Evolutionary conservation across 345 rosid genomes (phyloP), one percentile per base, ranked within the genome.

Genomic region (Brassica carinata): DNA sequence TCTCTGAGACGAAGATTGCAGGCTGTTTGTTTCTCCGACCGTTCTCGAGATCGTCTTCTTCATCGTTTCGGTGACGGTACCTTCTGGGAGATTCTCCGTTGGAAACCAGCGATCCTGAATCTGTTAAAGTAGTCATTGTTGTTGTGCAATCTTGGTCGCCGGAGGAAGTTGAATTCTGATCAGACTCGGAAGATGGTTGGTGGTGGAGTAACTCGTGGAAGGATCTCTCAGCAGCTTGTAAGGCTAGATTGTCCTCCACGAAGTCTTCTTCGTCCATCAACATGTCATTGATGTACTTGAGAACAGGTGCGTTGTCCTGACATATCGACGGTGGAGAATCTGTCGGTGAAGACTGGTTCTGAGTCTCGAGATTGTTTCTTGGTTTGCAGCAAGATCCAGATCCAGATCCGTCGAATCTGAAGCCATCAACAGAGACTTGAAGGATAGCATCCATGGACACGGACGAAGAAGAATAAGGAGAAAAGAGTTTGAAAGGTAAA

Each of bases 321-420:
- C 62, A 55, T 53, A 53, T 53, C 2, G 59, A 53, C 19, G 59
- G 58, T 1, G 18, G 58, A 51, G 58, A 51, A n/a, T 55, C 61
- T 18, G 61, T 5, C 17, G 61, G 62, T 7, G 23, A 55, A 17
- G 62, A 17, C 26, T 55, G 11, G 62, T 17, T 53, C 59, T 15
- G 59, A 53, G 59, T 53, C 59, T 53, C 62, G 17, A 55, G 62
- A 8, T 55, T 55, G 62, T 17, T 55, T 7, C 62, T 55, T 8
- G 26, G 62, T 55, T 55, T 55, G 62, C 62, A 55, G 62, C 62
- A 55, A 17, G 62, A 15, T 17, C 62, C 62, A 8, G 62, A 55
- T 55, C 23, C 62, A 17, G 62, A 55, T 55, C 59, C 59, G 59
- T 53, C 59, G 59, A 53, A 53, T 53, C 62, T 55, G 62, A 55